These are phyloP conservation scores for Candida michaelii DNA, from an alignment of 805 yeast genomes.

Conservation along the genomic window DNA sequence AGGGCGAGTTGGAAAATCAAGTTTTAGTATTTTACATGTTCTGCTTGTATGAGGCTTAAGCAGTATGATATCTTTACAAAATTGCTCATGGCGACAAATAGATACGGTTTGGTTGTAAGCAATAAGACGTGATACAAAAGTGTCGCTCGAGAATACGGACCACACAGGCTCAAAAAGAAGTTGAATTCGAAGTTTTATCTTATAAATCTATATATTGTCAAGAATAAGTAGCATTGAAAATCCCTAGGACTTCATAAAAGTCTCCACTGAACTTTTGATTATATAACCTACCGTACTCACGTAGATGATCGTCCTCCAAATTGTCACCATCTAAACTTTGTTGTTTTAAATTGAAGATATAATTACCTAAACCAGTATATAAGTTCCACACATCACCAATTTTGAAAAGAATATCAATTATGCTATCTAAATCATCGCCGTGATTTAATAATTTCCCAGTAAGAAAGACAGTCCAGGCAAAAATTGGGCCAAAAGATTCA, in stretches of 20 bases:
- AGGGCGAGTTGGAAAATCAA: too few relatives aligned
- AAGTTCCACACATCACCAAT: slow-evolving; percentile 5
- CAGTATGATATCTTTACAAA: too few relatives aligned
- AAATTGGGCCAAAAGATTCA: slow-evolving; percentile 4
- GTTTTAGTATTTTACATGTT: too few relatives aligned
- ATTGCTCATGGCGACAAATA: too few relatives aligned
- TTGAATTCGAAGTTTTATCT: neutral
- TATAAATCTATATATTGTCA: neutral
- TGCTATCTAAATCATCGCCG: neutral
- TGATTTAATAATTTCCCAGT: neutral
- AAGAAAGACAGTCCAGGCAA: slow-evolving; percentile 6
- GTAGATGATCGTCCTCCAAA: neutral
- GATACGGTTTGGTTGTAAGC: too few relatives aligned
- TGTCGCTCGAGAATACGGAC: too few relatives aligned
- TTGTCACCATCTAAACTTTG: neutral
- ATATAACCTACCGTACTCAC: neutral
- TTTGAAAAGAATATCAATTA: slow-evolving; percentile 2
- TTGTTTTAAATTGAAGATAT: neutral
- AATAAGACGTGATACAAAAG: too few relatives aligned
- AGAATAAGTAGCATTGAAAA: neutral
- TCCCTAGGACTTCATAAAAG: neutral
- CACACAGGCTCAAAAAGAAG: neutral
- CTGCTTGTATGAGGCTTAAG: too few relatives aligned
- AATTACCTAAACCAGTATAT: neutral
- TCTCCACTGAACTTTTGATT: neutral